These are phyloP conservation scores for Exutisphaerella laricina DNA, from an alignment of 2,329 filamentous ascomycete genomes.

Conservation along the genomic window DNA sequence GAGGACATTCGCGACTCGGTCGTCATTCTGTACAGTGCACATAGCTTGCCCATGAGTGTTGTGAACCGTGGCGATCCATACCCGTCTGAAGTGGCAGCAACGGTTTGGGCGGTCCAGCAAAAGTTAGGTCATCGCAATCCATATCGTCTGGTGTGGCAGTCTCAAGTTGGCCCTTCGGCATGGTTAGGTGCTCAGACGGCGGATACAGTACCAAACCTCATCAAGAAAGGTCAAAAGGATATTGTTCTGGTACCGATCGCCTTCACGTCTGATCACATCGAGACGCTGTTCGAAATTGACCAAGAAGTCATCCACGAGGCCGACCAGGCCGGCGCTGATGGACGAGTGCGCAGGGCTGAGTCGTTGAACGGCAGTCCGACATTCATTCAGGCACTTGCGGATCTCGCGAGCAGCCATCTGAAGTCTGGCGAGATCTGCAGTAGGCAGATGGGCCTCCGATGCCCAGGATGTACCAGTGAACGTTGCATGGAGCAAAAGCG, in stretches of 20 bases:
- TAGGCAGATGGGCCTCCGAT: slow-evolving; percentile 80
- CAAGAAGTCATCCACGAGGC: slow-evolving; percentile 90
- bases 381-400: slow-evolving; percentile 84
- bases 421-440: slow-evolving; percentile 66
- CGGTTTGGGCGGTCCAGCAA: slow-evolving; percentile 95
- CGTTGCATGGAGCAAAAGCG: slow-evolving; percentile 72
- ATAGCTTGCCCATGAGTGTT: slow-evolving; percentile 94
- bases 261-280: slow-evolving; percentile 98
- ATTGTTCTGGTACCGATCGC: slow-evolving; percentile 89
- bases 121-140: slow-evolving; percentile 80
- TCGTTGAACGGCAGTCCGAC: slow-evolving; percentile 85
- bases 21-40: slow-evolving; percentile 81
- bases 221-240: slow-evolving; percentile 86
- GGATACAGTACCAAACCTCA: slow-evolving; percentile 79
- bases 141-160: slow-evolving; percentile 95
- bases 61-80: slow-evolving; percentile 96
- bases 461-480: slow-evolving; percentile 88
- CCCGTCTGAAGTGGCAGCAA: slow-evolving; percentile 90
- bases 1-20: slow-evolving; percentile 72
- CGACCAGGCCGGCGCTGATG: slow-evolving; percentile 61
- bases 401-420: slow-evolving; percentile 78
- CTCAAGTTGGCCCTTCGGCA: slow-evolving; percentile 88
- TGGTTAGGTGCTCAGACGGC: slow-evolving; percentile 95
- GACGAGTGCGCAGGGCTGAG: slow-evolving; percentile 73
- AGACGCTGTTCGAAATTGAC: slow-evolving; percentile 92